Base-by-base conservation (phyloP, 139 green algal genomes). In the Chlorella sp. region DNA sequence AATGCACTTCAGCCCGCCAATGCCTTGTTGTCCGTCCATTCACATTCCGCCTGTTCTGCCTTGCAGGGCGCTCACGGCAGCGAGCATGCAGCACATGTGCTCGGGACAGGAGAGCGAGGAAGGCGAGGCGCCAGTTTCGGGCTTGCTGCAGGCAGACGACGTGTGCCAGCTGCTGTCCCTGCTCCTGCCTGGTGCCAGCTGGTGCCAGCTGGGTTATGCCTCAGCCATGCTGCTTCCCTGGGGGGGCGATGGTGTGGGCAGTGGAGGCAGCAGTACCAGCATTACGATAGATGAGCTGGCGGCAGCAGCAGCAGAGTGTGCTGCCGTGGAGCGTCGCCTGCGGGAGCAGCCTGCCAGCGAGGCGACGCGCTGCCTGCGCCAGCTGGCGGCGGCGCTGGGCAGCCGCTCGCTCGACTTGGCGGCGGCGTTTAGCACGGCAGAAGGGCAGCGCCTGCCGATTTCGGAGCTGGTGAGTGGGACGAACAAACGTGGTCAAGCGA, bases 371-470 rank as follows among this genome's bases (percentile, higher is more conserved):
- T 64, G 39, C 68, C 68, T 88, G 84, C 84, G 84, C 30, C 39
- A 80, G 40, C 37, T 78, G 37, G 66, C 39, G 4, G 84, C 68
- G 1, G 84, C 84, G 32, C 37, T 88, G 40, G 84, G 68, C 37
- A 88, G 84, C 84, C 84, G 84, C 66, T 80, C 84, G 4, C 64
- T 88, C 37, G 84, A 88, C 16, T 1, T 88, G 84, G 40, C 84
- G 22, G 84, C 84, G 7, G 84, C 84, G 2, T 88, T 88, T 69
- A 68, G 21, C 1, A 39, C 68, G 19, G 84, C 68, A 34, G 84
- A 80, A 1, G 30, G 73, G 30, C 39, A 88, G 84, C 84, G 53
- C 18, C 30, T 88, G 39, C 9, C 30, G 0, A 5, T 81, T 12
- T 4, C 26, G 15, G 39, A 88, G 14, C 39, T 88, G 84, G 84